Conservation (phyloP, 2,329 filamentous ascomycete genomes). For the Biscogniauxia mediterranea region DNA sequence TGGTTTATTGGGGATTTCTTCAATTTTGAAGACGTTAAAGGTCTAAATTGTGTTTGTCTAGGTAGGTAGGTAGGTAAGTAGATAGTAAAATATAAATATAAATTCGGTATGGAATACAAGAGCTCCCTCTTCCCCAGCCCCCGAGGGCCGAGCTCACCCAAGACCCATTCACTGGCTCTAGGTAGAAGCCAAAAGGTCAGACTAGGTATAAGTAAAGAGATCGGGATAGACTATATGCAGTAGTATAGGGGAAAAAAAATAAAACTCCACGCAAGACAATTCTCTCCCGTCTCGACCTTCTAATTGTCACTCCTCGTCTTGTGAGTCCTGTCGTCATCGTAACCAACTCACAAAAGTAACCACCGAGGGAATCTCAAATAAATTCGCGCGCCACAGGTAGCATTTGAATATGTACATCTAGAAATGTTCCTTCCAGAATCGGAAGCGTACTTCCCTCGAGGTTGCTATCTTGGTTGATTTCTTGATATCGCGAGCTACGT, state of each 20-base stretch:
- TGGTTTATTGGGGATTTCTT: neutral
- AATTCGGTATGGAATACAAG: neutral
- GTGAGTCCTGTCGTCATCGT: neutral
- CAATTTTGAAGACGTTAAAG: neutral
- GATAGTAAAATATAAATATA: neutral
- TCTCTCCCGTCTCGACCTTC: neutral
- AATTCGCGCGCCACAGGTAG: neutral
- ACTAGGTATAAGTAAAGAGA: neutral
- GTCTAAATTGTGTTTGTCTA: neutral
- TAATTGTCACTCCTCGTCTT: neutral
- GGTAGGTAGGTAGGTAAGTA: too few species aligned
- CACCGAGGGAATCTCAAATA: neutral
- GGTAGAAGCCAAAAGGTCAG: neutral
- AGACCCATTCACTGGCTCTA: neutral
- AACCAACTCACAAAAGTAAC: neutral
- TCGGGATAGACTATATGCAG: neutral
- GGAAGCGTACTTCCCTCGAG: conserved; percentile 80
- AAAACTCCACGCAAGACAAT: neutral
- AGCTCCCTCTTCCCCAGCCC: neutral
- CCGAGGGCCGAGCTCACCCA: neutral
- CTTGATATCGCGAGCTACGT: conserved; percentile 76
- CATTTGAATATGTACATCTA: conserved; percentile 35
- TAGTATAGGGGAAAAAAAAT: neutral
- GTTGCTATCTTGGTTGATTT: conserved; percentile 73
- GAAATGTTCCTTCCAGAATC: conserved; percentile 98